Evolutionary conservation across 768 basidiomycete species (phyloP).

Genomic region (Amanita pseudoporphyria): DNA sequence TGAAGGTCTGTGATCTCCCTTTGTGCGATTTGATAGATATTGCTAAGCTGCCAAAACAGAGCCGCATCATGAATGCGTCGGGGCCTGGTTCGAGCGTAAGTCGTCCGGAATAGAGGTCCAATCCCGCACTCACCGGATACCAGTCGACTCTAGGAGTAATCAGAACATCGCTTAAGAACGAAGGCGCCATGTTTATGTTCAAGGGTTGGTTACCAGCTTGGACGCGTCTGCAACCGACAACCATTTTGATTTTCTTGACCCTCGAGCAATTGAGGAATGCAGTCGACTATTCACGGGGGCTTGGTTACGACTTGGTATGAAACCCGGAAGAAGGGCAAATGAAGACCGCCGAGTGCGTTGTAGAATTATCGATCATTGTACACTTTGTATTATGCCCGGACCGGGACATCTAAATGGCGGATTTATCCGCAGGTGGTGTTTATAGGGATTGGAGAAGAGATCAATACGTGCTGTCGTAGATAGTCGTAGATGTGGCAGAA

Average conservation of each 20-base stretch:
- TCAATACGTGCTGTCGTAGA: too few relatives aligned
- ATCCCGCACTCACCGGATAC: background rate
- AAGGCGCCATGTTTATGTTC: constrained; percentile 88
- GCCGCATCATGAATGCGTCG: constrained; percentile 84
- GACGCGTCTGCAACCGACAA: constrained; percentile 79
- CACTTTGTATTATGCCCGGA: constrained; percentile 1
- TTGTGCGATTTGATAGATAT: background rate
- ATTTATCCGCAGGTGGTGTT: background rate
- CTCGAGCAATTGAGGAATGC: constrained; percentile 71
- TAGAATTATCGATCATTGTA: background rate
- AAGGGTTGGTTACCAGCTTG: constrained; percentile 88
- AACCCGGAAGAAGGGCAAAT: background rate
- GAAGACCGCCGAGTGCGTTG: background rate
- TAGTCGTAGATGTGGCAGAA: background rate
- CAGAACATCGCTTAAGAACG: constrained; percentile 52
- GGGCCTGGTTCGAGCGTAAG: constrained; percentile 69
- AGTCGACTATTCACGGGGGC: constrained; percentile 49
- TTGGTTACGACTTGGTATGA: constrained; percentile 26
- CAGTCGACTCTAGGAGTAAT: constrained; percentile 70
- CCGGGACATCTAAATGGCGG: background rate
- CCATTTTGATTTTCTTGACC: constrained; percentile 80
- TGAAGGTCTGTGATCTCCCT: constrained; percentile 42
- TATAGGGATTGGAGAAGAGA: too few relatives aligned
- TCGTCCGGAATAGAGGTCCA: constrained; percentile 9
- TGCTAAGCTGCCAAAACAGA: constrained; percentile 26